Evolutionary conservation across 2,329 filamentous ascomycete genomes (phyloP), one percentile per base, ranked within the genome.

Genomic region (Fusarium mexicanum): DNA sequence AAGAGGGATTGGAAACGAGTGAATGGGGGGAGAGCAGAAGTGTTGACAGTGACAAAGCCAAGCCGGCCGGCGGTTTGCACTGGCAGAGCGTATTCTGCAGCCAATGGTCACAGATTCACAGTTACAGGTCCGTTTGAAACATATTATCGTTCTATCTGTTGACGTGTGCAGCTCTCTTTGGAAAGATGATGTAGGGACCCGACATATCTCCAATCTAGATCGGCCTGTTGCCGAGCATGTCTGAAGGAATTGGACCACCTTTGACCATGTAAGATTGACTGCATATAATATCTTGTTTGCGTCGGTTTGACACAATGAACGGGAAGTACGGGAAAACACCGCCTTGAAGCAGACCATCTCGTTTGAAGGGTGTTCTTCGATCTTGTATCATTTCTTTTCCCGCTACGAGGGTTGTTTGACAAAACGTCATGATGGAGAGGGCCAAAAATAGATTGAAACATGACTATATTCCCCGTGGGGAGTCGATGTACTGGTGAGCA

Each of bases 361-460:
- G 64, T 69, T 69, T 72, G 53, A 59, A 61, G 44, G 17, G 18
- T 22, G 31, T 22, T 31, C 40, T n/a, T 40, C 43, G 64, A 67
- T 64, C 64, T 64, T 66, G 59, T 55, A 38, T 29, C 26, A 47
- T 58, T 31, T 44, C 7, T 41, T 38, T 46, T 62, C 26, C 26
- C 38, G 26, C 18, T 35, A 46, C 53, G 61, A 68, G 55, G 47
- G 13, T 17, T 54, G 71, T 71, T 53, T 46, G 64, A 73, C 70
- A 41, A 57, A 18, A 64, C 62, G 63, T 76, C 65, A 75, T 59
- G 31, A 53, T n/a, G 29, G 20, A 47, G 5, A 37, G 13, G n/a
- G 60, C 69, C 48, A n/a, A 67, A 75, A 76, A 78, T 75, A 77
- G 53, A 54, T 37, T 18, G 58, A 64, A 48, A 43, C 74, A 76